Conservation (phyloP, 331 rosid genomes). For the Stylosanthes scabra region DNA sequence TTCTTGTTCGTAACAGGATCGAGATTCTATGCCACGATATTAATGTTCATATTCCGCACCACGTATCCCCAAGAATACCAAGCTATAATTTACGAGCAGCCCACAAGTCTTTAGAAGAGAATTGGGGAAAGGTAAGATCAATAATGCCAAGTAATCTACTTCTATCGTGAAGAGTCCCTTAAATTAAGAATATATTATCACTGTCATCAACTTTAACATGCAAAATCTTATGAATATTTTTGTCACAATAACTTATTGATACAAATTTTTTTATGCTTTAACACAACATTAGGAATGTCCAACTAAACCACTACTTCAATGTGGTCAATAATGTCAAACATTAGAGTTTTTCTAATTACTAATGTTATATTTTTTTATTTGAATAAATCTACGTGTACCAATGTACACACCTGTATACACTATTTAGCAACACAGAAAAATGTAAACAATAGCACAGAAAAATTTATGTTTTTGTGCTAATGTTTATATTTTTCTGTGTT, state of each 20-base stretch:
- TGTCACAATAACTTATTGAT: slow-evolving; percentile 14
- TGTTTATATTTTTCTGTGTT: too few species aligned
- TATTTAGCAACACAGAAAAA: too few species aligned
- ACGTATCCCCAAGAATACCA: slow-evolving; percentile 89
- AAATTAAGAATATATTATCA: slow-evolving; percentile 10
- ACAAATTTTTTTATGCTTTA: background rate
- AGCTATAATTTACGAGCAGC: slow-evolving; percentile 91
- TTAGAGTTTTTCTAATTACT: slow-evolving; percentile 15
- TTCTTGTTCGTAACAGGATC: slow-evolving; percentile 59
- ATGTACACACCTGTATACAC: too few species aligned
- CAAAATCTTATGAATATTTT: slow-evolving; percentile 13
- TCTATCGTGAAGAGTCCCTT: background rate
- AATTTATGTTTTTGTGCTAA: too few species aligned
- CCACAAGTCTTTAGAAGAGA: slow-evolving; percentile 79
- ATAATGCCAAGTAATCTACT: background rate
- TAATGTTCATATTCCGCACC: slow-evolving; percentile 95
- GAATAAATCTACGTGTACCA: too few species aligned
- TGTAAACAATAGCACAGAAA: too few species aligned
- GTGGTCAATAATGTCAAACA: background rate
- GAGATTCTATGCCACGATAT: slow-evolving; percentile 91
- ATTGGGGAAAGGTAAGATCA: slow-evolving; percentile 87
- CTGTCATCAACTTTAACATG: slow-evolving; percentile 7
- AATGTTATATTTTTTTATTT: too few species aligned
- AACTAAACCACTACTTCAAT: background rate
- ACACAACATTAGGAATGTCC: background rate